Base-by-base conservation (phyloP, 495 filamentous ascomycete species). In the Cudoniella acicularis region DNA sequence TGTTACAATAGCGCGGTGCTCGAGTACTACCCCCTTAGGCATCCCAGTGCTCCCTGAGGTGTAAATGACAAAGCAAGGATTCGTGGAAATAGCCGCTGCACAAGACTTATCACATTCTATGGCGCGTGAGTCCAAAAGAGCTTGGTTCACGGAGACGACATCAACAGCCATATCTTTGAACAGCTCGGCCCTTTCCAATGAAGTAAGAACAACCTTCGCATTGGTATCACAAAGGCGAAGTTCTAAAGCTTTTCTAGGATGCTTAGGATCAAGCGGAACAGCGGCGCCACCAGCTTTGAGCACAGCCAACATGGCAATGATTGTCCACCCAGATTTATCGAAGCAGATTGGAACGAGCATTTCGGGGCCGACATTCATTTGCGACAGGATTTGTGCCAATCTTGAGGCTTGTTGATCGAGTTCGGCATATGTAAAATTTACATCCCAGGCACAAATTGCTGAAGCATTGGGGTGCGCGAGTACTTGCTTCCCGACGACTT, bases 41-140 rank as follows among this genome's bases (percentile, higher is more conserved):
- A 71, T 74, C 24, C 77, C 76, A 8, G 77, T 79, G 62, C 70
- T 76, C 21, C 77, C 77, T 0, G 77, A 79, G 3, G 76, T 79
- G 55, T 76, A 79, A n/a, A 73, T 67, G n/a, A 85, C 69, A 61
- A 80, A 88, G 21, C 80, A 88, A 57, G 56, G 64, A 26, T 25
- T 54, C 1, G 6, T 23, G 10, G 52, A 43, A 42, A 9, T 18
- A 17, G 36, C 11, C 23, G 27, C 26, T 22, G 16, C 2, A 54
- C 22, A 8, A 43, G 43, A n/a, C 13, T 54, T 21, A 30, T 4
- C 6, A 46, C 30, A 13, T 13, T 36, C 30, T 46, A 46, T 16
- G 6, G 43, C 43, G 17, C 4, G 11, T 17, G n/a, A 3, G 13
- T 46, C 43, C 13, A 46, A 21, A 46, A n/a, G 11, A 16, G 43